These are phyloP conservation scores for Xylaria castorea DNA, from an alignment of 495 filamentous ascomycete genomes.

Conservation along the genomic window DNA sequence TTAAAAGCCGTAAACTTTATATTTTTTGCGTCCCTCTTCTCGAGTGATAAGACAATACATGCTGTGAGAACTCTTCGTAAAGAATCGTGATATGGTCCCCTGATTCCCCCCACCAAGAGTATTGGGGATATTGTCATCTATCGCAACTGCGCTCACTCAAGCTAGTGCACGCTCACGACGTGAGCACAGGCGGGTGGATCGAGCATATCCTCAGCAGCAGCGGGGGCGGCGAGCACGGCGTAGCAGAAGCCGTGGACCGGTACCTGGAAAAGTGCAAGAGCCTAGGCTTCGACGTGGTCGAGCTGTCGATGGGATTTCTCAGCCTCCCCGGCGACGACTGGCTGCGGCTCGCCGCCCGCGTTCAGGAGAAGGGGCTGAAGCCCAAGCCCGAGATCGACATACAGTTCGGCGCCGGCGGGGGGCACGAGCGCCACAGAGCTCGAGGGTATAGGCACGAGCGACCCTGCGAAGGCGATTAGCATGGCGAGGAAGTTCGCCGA, in stretches of 20 bases:
- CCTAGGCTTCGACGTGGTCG: constrained; percentile 63
- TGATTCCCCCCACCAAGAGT: background rate
- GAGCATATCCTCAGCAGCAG: constrained; percentile 60
- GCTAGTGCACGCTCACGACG: constrained; percentile 57
- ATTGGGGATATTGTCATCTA: background rate
- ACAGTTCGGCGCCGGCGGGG: constrained; percentile 66
- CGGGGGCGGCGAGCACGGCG: constrained; percentile 44
- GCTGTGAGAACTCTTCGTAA: background rate
- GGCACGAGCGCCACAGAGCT: constrained; percentile 59
- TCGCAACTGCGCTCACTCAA: constrained; percentile 56
- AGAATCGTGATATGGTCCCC: background rate
- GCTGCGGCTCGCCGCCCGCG: constrained; percentile 62
- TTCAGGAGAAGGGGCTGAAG: constrained; percentile 57
- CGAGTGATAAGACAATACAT: background rate
- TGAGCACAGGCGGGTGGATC: constrained; percentile 65
- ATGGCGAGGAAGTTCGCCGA: constrained; percentile 60
- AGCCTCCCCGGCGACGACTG: constrained; percentile 63
- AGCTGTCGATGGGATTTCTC: constrained; percentile 62
- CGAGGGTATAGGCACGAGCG: constrained; percentile 59
- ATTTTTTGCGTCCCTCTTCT: no score
- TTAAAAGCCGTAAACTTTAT: background rate
- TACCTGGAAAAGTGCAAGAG: constrained; percentile 61
- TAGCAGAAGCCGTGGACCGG: constrained; percentile 53
- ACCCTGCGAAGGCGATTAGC: constrained; percentile 57
- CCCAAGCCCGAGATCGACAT: constrained; percentile 68